Evolutionary conservation across 371 early-diverging fungal genomes (phyloP), one percentile per base, ranked within the genome.

Genomic region (Lichtheimia ornata): DNA sequence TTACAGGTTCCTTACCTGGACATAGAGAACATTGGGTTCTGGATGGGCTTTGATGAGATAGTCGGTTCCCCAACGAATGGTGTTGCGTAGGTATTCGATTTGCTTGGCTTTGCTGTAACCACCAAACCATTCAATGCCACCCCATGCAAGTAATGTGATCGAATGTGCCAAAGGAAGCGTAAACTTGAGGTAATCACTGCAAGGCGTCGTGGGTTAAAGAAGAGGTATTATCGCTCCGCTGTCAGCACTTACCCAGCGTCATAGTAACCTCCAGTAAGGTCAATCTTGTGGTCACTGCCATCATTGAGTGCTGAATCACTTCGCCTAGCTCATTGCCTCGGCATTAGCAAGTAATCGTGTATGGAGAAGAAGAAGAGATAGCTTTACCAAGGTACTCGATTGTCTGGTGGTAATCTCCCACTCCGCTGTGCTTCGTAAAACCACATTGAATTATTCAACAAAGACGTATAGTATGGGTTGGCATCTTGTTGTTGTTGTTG

Each of bases 41-140:
- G 83, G 81, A 61, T 87, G 85, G 0, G 86, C 84, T 56, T 84
- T 82, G 22, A 85, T 82, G 24, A 87, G 59, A 84, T 85, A 87
- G 64, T 85, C 86, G 42, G 81, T 81, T 5, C 85, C 87, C 86
- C 87, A 87, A 49, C 74, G 82, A 25, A 86, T 58, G 65, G 74
- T 83, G 25, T 74, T 70, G 22, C 69, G 62, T 4, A 86, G 67
- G 41, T 82, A 69, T 0, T 53, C 56, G 11, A 70, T 67, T 59
- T 85, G 78, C 28, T 71, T 62, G 18, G 84, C 78, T 25, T 68
- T 64, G 45, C 64, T 61, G 56, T 84, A 85, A 17, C 85, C 83
- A 3, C 81, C 68, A 60, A 70, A 83, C 69, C 74, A 87, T 60
- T 81, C 80, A 22, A 79, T 28, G 4, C 69, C 84, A 1, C 83